phyloP scores from a whole-genome alignment of 257 asterid genomes.

The Craterostigma plantagineum region DNA sequence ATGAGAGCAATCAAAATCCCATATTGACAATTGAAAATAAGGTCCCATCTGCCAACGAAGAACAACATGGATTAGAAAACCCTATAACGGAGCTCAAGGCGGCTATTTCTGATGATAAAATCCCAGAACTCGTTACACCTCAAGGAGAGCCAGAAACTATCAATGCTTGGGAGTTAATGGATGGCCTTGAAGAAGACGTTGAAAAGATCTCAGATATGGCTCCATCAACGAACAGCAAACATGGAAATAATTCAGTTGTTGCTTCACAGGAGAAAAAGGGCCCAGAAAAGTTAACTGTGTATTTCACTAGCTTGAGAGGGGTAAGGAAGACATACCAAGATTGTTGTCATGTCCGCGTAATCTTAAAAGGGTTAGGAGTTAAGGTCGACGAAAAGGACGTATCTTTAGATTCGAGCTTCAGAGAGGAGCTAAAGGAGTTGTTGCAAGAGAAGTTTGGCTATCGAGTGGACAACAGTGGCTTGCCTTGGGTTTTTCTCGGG shows the following conservation, averaged over 20 bases:
- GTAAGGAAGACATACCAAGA: conserved; percentile 86
- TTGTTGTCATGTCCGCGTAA: conserved; percentile 57
- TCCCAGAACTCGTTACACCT: conserved; percentile 46
- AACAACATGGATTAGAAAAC: too few relatives aligned
- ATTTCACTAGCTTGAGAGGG: conserved; percentile 74
- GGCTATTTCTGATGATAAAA: conserved; percentile 60
- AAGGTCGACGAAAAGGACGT: conserved; percentile 77
- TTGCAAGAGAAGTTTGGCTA: conserved; percentile 26
- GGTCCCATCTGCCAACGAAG: too few relatives aligned
- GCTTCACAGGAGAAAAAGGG: conserved; percentile 2
- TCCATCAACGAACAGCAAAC: conserved; percentile 8
- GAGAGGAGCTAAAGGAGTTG: conserved; percentile 59
- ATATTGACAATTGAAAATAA: too few relatives aligned
- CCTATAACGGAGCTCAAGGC: conserved; percentile 45
- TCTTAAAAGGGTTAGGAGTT: conserved; percentile 51
- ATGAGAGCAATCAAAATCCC: too few relatives aligned
- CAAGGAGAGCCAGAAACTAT: conserved; percentile 78
- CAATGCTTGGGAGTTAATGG: conserved; percentile 81
- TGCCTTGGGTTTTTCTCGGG: conserved; percentile 61
- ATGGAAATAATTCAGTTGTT: not conserved
- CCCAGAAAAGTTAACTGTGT: conserved; percentile 40
- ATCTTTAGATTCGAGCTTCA: conserved; percentile 80
- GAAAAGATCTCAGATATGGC: too few relatives aligned
- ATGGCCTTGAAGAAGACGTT: conserved; percentile 46
- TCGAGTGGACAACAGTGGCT: conserved; percentile 11